phyloP scores from a whole-genome alignment of 768 basidiomycete species.

The Phlebiopsis flavidoalba region DNA sequence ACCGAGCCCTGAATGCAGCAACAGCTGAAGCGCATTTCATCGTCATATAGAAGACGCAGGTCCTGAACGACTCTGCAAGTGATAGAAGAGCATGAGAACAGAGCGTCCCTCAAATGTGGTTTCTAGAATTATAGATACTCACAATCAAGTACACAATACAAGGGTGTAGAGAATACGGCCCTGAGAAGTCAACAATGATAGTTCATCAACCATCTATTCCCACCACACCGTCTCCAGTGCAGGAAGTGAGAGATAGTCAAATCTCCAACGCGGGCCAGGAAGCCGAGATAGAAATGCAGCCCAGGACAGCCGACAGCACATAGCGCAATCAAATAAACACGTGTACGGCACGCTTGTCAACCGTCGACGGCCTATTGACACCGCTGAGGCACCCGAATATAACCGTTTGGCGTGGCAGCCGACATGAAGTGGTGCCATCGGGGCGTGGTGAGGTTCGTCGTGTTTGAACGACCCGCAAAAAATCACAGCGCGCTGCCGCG shows the following conservation, averaged over 20 bases:
- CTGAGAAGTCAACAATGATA: neutral
- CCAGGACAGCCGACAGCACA: neutral
- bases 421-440: neutral
- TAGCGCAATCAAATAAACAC: neutral
- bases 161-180: neutral
- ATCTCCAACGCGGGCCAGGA: neutral
- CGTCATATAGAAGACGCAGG: neutral
- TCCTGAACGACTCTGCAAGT: neutral
- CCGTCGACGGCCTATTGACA: neutral
- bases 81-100: neutral
- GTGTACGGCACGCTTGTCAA: neutral
- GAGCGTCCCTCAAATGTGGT: neutral
- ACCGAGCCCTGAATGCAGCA: neutral
- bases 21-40: neutral
- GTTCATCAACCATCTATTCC: neutral
- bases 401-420: too few relatives aligned
- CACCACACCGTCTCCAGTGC: neutral
- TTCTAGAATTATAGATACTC: conserved; percentile 2
- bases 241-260: neutral
- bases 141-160: conserved; percentile 2
- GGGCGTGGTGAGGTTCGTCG: neutral
- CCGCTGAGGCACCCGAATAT: neutral
- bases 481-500: too few relatives aligned
- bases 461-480: neutral
- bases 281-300: neutral